A percentile compares a stretch with the other conserved stretches of the same genome.
phyloP scores from a whole-genome alignment of 2,329 filamentous ascomycete genomes.

The Verticillium isaacii region DNA sequence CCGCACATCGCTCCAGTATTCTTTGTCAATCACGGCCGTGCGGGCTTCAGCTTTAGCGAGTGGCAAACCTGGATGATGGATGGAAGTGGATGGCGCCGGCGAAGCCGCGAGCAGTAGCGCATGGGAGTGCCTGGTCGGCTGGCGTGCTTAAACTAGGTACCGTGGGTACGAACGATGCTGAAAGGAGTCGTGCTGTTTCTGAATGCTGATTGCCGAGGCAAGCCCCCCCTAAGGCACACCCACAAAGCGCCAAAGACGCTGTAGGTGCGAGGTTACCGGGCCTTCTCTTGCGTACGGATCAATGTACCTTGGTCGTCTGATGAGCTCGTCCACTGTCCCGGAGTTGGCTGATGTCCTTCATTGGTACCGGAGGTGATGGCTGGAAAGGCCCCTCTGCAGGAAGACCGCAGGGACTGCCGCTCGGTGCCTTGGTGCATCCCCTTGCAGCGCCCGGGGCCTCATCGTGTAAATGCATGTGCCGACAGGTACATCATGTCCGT shows the following conservation, averaged over 20 bases:
- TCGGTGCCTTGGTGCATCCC: background rate
- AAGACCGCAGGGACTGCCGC: background rate
- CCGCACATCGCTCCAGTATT: background rate
- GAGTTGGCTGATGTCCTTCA: background rate
- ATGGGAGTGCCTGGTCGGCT: background rate
- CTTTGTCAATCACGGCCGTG: background rate
- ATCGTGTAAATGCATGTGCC: background rate
- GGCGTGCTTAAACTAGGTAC: background rate
- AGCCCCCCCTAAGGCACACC: background rate
- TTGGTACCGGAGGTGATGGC: background rate
- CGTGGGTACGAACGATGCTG: background rate
- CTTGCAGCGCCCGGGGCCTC: background rate
- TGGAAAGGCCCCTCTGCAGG: background rate
- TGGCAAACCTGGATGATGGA: background rate
- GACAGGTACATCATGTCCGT: background rate
- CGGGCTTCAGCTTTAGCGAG: background rate
- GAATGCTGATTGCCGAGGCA: background rate
- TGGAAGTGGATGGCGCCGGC: background rate
- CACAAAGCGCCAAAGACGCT: background rate
- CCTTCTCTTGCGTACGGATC: background rate
- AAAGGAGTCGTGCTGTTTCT: background rate
- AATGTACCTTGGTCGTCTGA: background rate
- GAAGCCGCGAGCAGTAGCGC: background rate
- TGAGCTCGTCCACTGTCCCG: background rate
- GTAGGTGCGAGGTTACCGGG: background rate